Evolutionary conservation across 2,329 filamentous ascomycete species (phyloP), one percentile per base, ranked within the genome.

Genomic region (Simplicillium aogashimaense): DNA sequence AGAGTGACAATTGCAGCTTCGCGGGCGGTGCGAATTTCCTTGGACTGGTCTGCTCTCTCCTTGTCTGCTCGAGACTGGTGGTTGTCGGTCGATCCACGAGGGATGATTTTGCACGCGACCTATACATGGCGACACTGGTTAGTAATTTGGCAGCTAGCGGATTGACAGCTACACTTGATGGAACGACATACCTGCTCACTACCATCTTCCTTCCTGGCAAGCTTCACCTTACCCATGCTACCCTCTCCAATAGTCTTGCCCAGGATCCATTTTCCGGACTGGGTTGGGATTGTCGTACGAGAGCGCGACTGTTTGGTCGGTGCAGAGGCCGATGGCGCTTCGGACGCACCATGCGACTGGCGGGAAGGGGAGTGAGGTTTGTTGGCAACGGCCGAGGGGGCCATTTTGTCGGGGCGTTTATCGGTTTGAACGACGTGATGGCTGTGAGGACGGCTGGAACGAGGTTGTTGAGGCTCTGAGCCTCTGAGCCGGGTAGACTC

Each of bases 151-250:
- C 54, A 44, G 53, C 50, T 40, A 41, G 30, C 35, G 20, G 20
- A 20, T 37, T 20, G 31, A 37, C 35, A 25, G 25, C 34, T 35
- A 14, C 13, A 38, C 9, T 36, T 44, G 42, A 43, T 34, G 38
- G 16, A 41, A 32, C 10, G 36, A 64, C 72, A 53, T 66, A 89
- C 87, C 78, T 95, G 86, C 68, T 97, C 92, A 51, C 83, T 85
- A 15, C 85, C 86, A 53, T 94, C 89, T 50, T 83, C 75, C 62
- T 94, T 94, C 53, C 86, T 86, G 17, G 92, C 92, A 50, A 98
- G 70, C 67, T 97, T 97, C 47, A 98, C 92, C 63, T 97, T 97
- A 48, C 92, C 92, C 92, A 98, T 98, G 61, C 90, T 97, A 38
- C 92, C 92, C 39, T 89, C 88, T 44, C 92, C 92, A 53, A 98